Evolutionary conservation across 169 alveolate species (phyloP), one percentile per base, ranked within the genome.

Genomic region (Eimeria maxima): DNA sequence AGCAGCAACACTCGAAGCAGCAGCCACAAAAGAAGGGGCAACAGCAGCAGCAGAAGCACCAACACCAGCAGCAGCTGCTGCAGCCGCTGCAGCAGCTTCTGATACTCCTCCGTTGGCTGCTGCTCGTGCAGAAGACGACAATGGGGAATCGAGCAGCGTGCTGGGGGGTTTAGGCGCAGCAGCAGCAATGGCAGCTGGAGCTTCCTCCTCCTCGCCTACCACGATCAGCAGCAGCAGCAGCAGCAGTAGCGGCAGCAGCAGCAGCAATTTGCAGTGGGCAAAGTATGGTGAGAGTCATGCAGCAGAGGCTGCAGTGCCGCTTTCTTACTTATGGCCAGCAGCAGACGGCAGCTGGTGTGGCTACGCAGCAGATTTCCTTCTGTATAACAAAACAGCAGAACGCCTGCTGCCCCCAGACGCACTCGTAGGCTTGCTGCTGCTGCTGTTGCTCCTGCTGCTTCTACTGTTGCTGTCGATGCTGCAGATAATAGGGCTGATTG

Each of bases 371-470:
- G 95, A 90, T 74, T 90, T 90, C 50, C 76, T 90, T 38, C 88
- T 90, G 24, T 90, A 90, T 74, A 90, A 90, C 88, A 90, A 90
- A 67, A 90, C 78, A 71, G 95, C 87, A 27, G 95, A 90, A 38
- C 45, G 95, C 29, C 89, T 90, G 4, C 95, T 90, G 11, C 95
- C 78, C 24, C 44, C 74, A 10, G 95, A 90, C 29, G 78, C 95
- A n/a, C 76, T 90, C 73, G 95, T 90, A 47, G 44, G 95, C 87
- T 18, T 8, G 22, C 11, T 20, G 7, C 57, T 76, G 42, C 87
- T 27, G 55, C 57, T 76, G 55, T 11, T 76, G 57, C 45, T 24
- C 0, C 45, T 27, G 1, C 50, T 27, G 45, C 53, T 33, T 10
- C 1, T 53, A 14, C 60, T 53, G 1, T 3, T 53, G 60, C 60